Evolutionary conservation across 257 asterid genomes (phyloP).

Genomic region (Linderniella brevidens): DNA sequence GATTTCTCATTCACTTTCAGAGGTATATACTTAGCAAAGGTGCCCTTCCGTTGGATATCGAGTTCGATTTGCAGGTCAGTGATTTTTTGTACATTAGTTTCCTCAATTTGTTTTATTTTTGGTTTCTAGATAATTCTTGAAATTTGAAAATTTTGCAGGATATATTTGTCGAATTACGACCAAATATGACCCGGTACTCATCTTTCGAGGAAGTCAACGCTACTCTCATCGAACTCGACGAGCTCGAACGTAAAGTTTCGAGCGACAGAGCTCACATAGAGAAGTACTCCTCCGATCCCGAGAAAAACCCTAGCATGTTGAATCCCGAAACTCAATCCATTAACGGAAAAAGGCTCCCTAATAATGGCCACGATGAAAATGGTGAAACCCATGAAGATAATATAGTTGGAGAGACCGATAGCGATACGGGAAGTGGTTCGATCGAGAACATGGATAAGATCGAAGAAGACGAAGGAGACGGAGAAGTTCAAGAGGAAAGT

Average conservation of each 20-base stretch:
- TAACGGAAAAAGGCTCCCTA: slow-evolving; percentile 40
- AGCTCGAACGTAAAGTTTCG: slow-evolving; percentile 56
- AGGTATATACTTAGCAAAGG: slow-evolving; percentile 76
- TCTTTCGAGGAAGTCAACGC: slow-evolving; percentile 69
- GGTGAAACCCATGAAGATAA: slow-evolving; percentile 57
- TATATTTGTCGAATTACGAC: slow-evolving; percentile 81
- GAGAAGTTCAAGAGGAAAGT: slow-evolving; percentile 56
- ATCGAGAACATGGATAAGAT: slow-evolving; percentile 32
- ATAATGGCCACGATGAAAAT: slow-evolving; percentile 54
- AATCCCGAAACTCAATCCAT: slow-evolving; percentile 31
- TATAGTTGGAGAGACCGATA: slow-evolving; percentile 60
- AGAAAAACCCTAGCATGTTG: slow-evolving; percentile 30
- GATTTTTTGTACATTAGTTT: not conserved
- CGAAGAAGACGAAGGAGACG: slow-evolving; percentile 63
- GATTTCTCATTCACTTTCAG: slow-evolving; percentile 88
- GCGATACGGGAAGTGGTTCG: slow-evolving; percentile 88
- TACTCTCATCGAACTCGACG: slow-evolving; percentile 74
- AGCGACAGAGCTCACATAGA: slow-evolving; percentile 54
- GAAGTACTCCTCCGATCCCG: slow-evolving; percentile 36
- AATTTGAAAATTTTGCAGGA: slow-evolving; percentile 39
- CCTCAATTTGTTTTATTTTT: not conserved
- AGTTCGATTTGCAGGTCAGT: slow-evolving; percentile 96
- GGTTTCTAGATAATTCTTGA: slow-evolving; percentile 12
- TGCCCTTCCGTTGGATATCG: slow-evolving; percentile 80
- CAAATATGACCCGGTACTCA: slow-evolving; percentile 75